A percentile compares a stretch with the other conserved stretches of the same genome.
Conservation (phyloP, 2,329 filamentous ascomycete species). For the Fusarium mundagurra region DNA sequence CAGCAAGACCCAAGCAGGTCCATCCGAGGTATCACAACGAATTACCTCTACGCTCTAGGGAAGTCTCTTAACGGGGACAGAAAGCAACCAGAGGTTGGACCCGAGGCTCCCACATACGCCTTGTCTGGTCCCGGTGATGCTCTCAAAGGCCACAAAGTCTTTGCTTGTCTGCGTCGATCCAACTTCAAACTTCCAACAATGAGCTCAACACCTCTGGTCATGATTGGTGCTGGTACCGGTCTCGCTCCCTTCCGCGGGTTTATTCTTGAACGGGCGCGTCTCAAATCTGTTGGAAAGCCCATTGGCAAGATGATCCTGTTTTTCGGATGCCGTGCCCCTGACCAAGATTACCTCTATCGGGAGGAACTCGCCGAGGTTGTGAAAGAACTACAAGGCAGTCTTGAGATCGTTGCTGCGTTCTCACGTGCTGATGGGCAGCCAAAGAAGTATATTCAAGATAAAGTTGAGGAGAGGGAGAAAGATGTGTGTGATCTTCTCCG, state of each 20-base stretch:
- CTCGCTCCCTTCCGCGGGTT: conserved; percentile 54
- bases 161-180: conserved; percentile 42
- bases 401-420: conserved; percentile 35
- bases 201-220: conserved; percentile 58
- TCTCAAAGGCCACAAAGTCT: conserved; percentile 30
- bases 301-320: conserved; percentile 55
- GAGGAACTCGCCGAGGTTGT: conserved; percentile 47
- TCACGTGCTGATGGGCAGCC: conserved; percentile 17
- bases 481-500: conserved; percentile 46
- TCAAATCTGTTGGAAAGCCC: conserved; percentile 31
- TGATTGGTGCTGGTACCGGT: conserved; percentile 62
- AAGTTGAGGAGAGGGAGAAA: conserved; percentile 45
- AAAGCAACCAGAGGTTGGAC: neutral
- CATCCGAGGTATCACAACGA: conserved; percentile 40
- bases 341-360: conserved; percentile 65
- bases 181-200: conserved; percentile 58
- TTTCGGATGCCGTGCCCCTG: conserved; percentile 65
- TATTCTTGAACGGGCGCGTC: conserved; percentile 37
- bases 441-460: conserved; percentile 52
- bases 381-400: conserved; percentile 12
- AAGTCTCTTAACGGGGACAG: conserved; percentile 11
- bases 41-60: conserved; percentile 40
- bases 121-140: conserved; percentile 27
- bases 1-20: conserved; percentile 12
- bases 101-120: conserved; percentile 8